A percentile compares a stretch with the other conserved stretches of the same genome.
Conservation (phyloP, 305 asterid species). For the Solanum hybrid region DNA sequence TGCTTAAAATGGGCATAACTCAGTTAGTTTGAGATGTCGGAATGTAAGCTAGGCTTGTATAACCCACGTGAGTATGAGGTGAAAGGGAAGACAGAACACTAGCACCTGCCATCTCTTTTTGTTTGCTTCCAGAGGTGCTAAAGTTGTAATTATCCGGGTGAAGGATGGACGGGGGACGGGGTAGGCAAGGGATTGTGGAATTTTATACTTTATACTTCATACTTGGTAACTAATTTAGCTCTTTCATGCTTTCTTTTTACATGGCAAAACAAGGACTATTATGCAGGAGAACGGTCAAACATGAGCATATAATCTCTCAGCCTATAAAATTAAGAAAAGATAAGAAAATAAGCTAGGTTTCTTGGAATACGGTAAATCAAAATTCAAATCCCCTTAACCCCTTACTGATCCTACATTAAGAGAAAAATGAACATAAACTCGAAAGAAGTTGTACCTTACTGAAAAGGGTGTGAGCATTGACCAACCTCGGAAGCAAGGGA, state of each 20-base stretch:
- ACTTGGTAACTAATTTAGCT: not conserved
- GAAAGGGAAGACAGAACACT: not conserved
- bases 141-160: not conserved
- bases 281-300: not conserved
- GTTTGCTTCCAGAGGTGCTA: not conserved
- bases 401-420: not conserved
- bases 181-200: not conserved
- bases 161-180: not conserved
- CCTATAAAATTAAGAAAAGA: not conserved
- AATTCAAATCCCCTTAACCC: not conserved
- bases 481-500: slow-evolving; percentile 89
- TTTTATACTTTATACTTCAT: not conserved
- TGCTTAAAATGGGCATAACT: not conserved
- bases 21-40: not conserved
- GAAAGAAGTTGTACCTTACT: slow-evolving; percentile 47
- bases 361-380: not conserved
- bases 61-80: not conserved
- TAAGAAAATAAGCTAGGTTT: not conserved
- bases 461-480: slow-evolving; percentile 83
- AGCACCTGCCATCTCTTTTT: not conserved
- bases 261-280: not conserved
- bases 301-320: not conserved
- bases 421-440: not conserved
- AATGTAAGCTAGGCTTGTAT: not conserved
- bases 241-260: not conserved